These are phyloP conservation scores for Pythium volutum DNA, from an alignment of 352 stramenopile genomes.

Conservation along the genomic window DNA sequence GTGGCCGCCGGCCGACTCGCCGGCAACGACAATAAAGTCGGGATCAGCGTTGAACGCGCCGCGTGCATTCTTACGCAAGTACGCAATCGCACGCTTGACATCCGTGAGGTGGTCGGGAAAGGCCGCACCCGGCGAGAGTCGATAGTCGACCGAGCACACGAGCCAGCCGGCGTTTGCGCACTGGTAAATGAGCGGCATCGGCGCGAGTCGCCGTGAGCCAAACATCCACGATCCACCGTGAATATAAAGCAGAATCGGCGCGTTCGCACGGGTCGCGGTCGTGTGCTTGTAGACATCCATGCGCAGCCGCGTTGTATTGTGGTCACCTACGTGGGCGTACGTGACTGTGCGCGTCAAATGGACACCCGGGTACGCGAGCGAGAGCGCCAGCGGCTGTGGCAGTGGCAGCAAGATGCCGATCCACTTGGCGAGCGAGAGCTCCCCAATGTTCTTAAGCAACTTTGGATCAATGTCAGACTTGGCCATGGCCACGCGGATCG, in stretches of 20 bases:
- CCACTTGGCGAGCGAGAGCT: constrained; percentile 50
- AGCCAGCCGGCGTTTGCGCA: constrained; percentile 55
- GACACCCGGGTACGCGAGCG: constrained; percentile 50
- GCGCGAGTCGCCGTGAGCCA: constrained; percentile 43
- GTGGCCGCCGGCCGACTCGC: constrained; percentile 70
- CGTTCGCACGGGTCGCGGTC: constrained; percentile 38
- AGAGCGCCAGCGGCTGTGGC: constrained; percentile 48
- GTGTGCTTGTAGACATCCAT: constrained; percentile 78
- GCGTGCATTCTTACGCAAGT: constrained; percentile 44
- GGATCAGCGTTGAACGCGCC: constrained; percentile 49
- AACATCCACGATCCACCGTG: constrained; percentile 79
- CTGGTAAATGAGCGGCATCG: constrained; percentile 61
- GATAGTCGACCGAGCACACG: constrained; percentile 78
- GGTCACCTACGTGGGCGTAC: constrained; percentile 63
- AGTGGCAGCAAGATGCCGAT: constrained; percentile 55
- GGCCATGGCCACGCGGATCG: constrained; percentile 41
- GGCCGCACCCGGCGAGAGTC: constrained; percentile 56
- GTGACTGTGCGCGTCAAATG: constrained; percentile 48
- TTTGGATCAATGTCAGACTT: constrained; percentile 31
- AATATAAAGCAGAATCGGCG: constrained; percentile 74
- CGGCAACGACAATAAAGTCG: constrained; percentile 65
- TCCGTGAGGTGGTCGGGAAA: constrained; percentile 74
- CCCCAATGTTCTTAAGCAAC: constrained; percentile 37
- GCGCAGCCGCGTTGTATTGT: constrained; percentile 47
- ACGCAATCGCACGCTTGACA: constrained; percentile 66